A percentile compares a stretch with the other conserved stretches of the same genome.
Conservation (phyloP, 768 basidiomycete genomes). For the Mycena chlorophos region DNA sequence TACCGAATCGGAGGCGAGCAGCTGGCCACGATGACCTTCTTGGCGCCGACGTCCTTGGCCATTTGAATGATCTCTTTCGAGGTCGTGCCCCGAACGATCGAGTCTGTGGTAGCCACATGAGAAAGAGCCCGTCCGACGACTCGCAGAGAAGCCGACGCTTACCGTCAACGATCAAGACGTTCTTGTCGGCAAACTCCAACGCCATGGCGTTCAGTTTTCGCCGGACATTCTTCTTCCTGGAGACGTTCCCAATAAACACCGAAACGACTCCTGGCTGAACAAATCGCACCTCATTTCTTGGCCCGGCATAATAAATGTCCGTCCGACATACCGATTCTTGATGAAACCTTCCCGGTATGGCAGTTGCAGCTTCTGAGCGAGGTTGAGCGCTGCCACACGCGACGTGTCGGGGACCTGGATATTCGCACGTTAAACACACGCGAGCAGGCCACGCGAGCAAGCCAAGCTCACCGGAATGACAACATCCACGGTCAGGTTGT, state of each 20-base stretch:
- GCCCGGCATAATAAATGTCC: constrained; percentile 99
- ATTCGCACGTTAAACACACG: background rate
- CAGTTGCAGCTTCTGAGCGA: constrained; percentile 84
- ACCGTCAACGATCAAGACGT: constrained; percentile 96
- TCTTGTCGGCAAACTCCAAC: constrained; percentile 88
- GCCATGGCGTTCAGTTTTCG: constrained; percentile 98
- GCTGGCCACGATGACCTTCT: constrained; percentile 92
- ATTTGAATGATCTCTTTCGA: constrained; percentile 99
- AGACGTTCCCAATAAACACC: background rate
- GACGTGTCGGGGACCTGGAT: constrained; percentile 91
- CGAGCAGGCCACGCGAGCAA: background rate
- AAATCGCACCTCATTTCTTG: constrained; percentile 80
- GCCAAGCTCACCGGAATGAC: constrained; percentile 79
- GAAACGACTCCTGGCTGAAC: background rate
- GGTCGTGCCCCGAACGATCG: constrained; percentile 97
- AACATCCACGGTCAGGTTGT: constrained; percentile 80
- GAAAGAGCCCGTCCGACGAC: background rate
- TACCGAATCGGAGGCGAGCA: constrained; percentile 96
- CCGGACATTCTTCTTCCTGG: constrained; percentile 88
- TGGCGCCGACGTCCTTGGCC: constrained; percentile 98
- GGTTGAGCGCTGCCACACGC: constrained; percentile 91
- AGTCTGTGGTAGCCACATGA: constrained; percentile 60
- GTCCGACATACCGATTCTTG: constrained; percentile 97
- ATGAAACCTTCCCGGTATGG: constrained; percentile 98
- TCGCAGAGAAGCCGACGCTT: constrained; percentile 21